Evolutionary conservation across 164 flowering plant genomes (phyloP).

Genomic region (Tetracentron sinense): DNA sequence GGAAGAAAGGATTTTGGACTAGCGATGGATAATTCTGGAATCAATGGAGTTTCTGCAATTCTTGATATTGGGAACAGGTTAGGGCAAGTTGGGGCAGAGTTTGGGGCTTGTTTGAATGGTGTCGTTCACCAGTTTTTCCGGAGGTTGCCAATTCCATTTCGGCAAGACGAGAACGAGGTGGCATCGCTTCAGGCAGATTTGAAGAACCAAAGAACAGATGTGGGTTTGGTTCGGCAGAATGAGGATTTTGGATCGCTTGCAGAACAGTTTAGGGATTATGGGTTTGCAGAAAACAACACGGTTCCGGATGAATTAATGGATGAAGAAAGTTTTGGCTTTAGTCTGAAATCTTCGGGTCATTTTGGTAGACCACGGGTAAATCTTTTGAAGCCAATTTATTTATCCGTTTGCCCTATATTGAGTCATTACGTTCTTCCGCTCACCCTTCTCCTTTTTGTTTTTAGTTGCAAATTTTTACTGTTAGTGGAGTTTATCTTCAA

Average conservation of each 20-base stretch:
- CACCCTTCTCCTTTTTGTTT: neutral
- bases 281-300: conserved; percentile 36
- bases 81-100: conserved; percentile 88
- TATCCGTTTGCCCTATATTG: neutral
- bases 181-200: conserved; percentile 26
- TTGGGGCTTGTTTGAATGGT: conserved; percentile 75
- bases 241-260: conserved; percentile 43
- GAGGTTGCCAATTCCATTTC: conserved; percentile 61
- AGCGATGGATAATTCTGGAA: conserved; percentile 31
- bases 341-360: conserved; percentile 35
- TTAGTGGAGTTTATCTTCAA: no score
- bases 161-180: conserved; percentile 42
- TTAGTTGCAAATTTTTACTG: no score
- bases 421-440: neutral
- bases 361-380: conserved; percentile 51
- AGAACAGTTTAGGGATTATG: conserved; percentile 45
- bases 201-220: conserved; percentile 27
- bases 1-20: conserved; percentile 39
- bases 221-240: conserved; percentile 22
- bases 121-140: conserved; percentile 76
- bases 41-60: conserved; percentile 72
- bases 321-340: conserved; percentile 47
- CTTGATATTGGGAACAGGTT: conserved; percentile 77
- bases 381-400: conserved; percentile 1
- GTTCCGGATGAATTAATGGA: conserved; percentile 31